These are phyloP conservation scores for Trametes elegans DNA, from an alignment of 768 basidiomycete genomes.

Conservation along the genomic window DNA sequence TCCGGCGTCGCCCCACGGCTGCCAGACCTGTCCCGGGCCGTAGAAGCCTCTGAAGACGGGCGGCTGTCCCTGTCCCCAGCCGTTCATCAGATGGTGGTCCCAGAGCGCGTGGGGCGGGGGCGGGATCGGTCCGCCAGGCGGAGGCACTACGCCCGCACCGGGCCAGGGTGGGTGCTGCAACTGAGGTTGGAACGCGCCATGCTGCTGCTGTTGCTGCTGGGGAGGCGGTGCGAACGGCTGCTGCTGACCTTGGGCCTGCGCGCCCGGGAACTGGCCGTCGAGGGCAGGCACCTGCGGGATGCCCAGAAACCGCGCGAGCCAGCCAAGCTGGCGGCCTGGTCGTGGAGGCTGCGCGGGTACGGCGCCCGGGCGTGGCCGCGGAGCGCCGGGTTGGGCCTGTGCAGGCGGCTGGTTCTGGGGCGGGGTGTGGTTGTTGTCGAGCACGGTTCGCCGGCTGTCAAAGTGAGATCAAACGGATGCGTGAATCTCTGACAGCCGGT, in stretches of 20 bases:
- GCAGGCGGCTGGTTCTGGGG: slow-evolving; percentile 18
- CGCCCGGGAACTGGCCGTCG: slow-evolving; percentile 31
- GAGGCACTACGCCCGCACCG: no score
- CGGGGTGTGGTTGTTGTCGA: slow-evolving; percentile 51
- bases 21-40: slow-evolving; percentile 65
- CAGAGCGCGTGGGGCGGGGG: slow-evolving; percentile 19
- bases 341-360: slow-evolving; percentile 27
- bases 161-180: no score
- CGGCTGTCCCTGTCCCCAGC: slow-evolving; percentile 26
- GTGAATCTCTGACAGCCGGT: background rate
- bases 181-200: slow-evolving; percentile 18
- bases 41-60: slow-evolving; percentile 62
- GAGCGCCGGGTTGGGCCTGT: slow-evolving; percentile 18
- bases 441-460: slow-evolving; percentile 72
- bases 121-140: slow-evolving; percentile 20
- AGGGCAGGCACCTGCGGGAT: slow-evolving; percentile 44
- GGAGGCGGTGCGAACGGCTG: slow-evolving; percentile 26
- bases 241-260: slow-evolving; percentile 24
- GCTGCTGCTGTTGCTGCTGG: slow-evolving; percentile 35
- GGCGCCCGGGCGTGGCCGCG: slow-evolving; percentile 25
- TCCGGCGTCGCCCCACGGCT: slow-evolving; percentile 53
- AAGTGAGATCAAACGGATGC: background rate
- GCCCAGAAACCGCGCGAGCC: slow-evolving; percentile 57
- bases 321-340: slow-evolving; percentile 38
- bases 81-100: slow-evolving; percentile 17